These are phyloP conservation scores for Emmonsia crescens DNA, from an alignment of 2,329 filamentous ascomycete species.

Conservation along the genomic window DNA sequence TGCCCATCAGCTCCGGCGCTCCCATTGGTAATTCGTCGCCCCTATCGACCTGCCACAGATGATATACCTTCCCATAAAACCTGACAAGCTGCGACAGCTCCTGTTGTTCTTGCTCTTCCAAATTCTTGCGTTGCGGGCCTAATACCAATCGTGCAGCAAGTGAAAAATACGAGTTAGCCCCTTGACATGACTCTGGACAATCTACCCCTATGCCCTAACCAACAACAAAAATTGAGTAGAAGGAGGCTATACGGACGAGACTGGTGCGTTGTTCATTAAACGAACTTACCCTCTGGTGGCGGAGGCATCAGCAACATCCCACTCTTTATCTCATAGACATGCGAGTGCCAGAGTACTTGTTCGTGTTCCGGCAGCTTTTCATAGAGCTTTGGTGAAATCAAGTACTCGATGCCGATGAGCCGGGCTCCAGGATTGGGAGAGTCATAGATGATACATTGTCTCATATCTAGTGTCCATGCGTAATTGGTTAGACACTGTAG, in stretches of 20 bases:
- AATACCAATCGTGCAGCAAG: background rate
- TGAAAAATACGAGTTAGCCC: background rate
- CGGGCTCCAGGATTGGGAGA: conserved; percentile 53
- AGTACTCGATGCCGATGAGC: conserved; percentile 79
- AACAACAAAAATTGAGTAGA: conserved; percentile 23
- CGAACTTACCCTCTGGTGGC: conserved; percentile 13
- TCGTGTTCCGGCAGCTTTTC: conserved; percentile 55
- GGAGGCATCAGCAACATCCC: conserved; percentile 35
- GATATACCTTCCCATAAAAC: conserved; percentile 74
- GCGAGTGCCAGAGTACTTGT: conserved; percentile 68
- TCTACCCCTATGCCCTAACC: background rate
- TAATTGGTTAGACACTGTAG: background rate
- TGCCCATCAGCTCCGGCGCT: conserved; percentile 53
- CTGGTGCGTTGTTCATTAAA: conserved; percentile 11
- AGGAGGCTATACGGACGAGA: conserved; percentile 26
- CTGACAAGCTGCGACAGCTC: conserved; percentile 14
- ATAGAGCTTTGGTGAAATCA: conserved; percentile 64
- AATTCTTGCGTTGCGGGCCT: background rate
- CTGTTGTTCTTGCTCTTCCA: background rate
- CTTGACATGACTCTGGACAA: background rate
- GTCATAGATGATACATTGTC: conserved; percentile 82
- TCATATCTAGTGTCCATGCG: conserved; percentile 47
- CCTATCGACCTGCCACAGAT: conserved; percentile 75
- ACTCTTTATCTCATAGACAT: conserved; percentile 40
- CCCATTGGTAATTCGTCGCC: conserved; percentile 56